Conservation (phyloP, 768 basidiomycete species). For the Lentinula aciculospora region DNA sequence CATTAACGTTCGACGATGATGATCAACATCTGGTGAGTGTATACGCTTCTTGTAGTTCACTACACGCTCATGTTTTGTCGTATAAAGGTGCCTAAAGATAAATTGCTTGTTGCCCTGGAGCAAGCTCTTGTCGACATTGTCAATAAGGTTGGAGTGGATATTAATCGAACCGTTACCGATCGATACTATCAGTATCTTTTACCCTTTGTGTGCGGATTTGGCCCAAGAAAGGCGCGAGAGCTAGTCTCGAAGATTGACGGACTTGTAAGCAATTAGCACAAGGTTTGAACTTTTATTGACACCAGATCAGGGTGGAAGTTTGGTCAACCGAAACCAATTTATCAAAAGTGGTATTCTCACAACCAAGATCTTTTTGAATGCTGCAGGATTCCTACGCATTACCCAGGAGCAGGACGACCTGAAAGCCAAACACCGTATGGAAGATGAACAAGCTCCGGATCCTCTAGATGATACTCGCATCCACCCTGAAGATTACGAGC, state of each 20-base stretch:
- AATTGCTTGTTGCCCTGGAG: conserved; percentile 76
- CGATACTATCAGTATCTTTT: conserved; percentile 84
- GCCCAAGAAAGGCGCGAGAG: conserved; percentile 88
- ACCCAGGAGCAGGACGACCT: conserved; percentile 62
- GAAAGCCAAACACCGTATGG: conserved; percentile 48
- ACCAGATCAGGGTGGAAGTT: conserved; percentile 66
- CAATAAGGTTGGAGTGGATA: conserved; percentile 92
- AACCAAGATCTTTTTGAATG: conserved; percentile 87
- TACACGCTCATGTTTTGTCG: conserved; percentile 3
- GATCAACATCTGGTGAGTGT: conserved; percentile 72
- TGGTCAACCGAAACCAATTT: conserved; percentile 86
- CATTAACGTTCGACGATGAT: conserved; percentile 80
- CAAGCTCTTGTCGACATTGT: conserved; percentile 85
- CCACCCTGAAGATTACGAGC: conserved; percentile 95
- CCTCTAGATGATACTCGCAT: conserved; percentile 94
- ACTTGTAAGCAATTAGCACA: conserved; percentile 43
- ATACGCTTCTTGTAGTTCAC: not conserved
- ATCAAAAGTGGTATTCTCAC: conserved; percentile 76
- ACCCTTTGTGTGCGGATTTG: conserved; percentile 88
- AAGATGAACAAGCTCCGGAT: conserved; percentile 71
- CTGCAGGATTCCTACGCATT: conserved; percentile 88
- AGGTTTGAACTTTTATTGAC: conserved; percentile 2
- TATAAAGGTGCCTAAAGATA: conserved; percentile 87
- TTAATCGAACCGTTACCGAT: conserved; percentile 89
- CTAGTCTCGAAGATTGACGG: conserved; percentile 76